These are phyloP conservation scores for Harringtonia lauricola DNA, from an alignment of 2,329 filamentous ascomycete genomes.

Conservation along the genomic window DNA sequence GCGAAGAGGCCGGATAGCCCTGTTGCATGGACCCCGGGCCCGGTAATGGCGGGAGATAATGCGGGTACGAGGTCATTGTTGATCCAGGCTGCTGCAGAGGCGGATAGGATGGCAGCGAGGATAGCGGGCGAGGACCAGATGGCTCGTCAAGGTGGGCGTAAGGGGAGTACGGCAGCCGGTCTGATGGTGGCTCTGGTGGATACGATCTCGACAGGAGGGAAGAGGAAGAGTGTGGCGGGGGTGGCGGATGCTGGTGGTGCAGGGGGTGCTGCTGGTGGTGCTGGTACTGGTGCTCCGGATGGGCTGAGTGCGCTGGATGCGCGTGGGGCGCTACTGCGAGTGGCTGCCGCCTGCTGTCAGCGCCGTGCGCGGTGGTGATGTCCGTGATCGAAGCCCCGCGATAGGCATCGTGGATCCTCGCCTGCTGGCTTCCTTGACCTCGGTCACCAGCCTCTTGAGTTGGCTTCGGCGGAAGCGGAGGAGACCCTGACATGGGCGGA, in stretches of 20 bases:
- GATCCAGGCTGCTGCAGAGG: slow-evolving; percentile 17
- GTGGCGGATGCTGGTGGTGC: background rate
- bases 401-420: slow-evolving; percentile 39
- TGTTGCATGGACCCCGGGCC: slow-evolving; percentile 10
- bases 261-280: background rate
- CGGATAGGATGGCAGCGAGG: slow-evolving; percentile 16
- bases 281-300: slow-evolving; percentile 1
- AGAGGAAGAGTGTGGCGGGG: background rate
- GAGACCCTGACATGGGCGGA: slow-evolving; percentile 65
- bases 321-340: background rate
- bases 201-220: slow-evolving; percentile 20
- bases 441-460: slow-evolving; percentile 46
- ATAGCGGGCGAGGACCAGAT: slow-evolving; percentile 17
- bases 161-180: slow-evolving; percentile 25
- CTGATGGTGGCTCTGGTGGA: slow-evolving; percentile 23
- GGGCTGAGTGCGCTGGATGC: background rate
- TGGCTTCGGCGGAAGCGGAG: slow-evolving; percentile 46
- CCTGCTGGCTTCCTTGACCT: slow-evolving; percentile 35
- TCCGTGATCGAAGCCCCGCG: slow-evolving; percentile 21
- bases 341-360: slow-evolving; percentile 20
- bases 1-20: slow-evolving; percentile 7
- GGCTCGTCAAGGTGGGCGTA: slow-evolving; percentile 26
- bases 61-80: slow-evolving; percentile 19
- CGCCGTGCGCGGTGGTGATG: slow-evolving; percentile 19
- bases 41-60: slow-evolving; percentile 15